A percentile compares a stretch with the other conserved stretches of the same genome.
phyloP scores from a whole-genome alignment of 2,329 filamentous ascomycete species.

The Diaporthe aspalathi region DNA sequence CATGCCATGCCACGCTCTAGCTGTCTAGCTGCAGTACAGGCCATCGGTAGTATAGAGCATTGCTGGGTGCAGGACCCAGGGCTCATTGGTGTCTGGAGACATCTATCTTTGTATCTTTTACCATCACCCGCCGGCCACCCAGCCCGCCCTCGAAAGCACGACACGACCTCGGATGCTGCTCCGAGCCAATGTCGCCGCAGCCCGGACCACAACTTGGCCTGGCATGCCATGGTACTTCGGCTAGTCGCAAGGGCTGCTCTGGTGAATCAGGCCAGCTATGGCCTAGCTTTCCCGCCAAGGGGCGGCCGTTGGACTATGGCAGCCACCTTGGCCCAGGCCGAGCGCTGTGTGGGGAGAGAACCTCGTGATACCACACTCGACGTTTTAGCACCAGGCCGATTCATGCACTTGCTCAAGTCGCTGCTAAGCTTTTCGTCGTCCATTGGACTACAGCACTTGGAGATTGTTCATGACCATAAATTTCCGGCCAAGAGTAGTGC shows the following conservation, averaged over 20 bases:
- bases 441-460: constrained; percentile 11
- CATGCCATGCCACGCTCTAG: constrained; percentile 19
- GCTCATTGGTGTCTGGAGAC: background rate
- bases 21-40: constrained; percentile 3
- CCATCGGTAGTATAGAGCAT: background rate
- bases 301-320: constrained; percentile 20
- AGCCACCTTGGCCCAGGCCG: constrained; percentile 19
- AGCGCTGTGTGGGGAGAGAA: constrained; percentile 16
- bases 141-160: constrained; percentile 11
- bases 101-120: too few relatives aligned
- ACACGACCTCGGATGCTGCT: constrained; percentile 5
- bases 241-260: background rate
- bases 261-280: background rate
- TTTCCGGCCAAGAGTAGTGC: background rate
- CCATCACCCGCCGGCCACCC: background rate
- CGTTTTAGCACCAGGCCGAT: constrained; percentile 10
- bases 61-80: background rate
- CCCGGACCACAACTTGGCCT: background rate
- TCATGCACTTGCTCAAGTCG: constrained; percentile 28
- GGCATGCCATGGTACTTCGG: constrained; percentile 3
- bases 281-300: constrained; percentile 26
- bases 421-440: constrained; percentile 21
- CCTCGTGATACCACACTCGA: constrained; percentile 26
- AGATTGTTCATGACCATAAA: constrained; percentile 3
- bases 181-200: constrained; percentile 10